Evolutionary conservation across 208 protist genomes (phyloP), one percentile per base, ranked within the genome.

Genomic region (Crithidia thermophila): DNA sequence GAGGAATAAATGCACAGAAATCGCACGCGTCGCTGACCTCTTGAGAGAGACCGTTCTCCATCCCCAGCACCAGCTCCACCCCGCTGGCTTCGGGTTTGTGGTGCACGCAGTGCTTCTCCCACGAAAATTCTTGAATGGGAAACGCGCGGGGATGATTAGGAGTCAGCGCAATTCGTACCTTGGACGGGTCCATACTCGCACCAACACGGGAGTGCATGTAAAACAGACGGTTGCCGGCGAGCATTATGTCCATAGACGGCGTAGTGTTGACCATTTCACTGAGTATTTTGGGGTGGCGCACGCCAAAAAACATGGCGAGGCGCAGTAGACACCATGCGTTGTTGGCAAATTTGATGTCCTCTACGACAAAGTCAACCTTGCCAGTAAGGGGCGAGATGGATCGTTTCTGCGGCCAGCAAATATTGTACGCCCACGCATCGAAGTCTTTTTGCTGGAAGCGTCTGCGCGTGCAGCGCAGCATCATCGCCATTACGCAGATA

Each of bases 301-400:
- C 55, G 28, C 83, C 83, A 50, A 87, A 95, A 58, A 95, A 95
- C 74, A 91, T 81, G 9, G 75, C 67, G 13, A 95, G 79, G 8
- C 90, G 58, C 18, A 95, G 60, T 0, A 95, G 64, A 25, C 77
- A 81, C 87, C 90, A 95, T 8, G 90, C 90, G 58, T 95, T 95
- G 60, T 90, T 92, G 2, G 90, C 90, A 45, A 95, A 95, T 53
- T 95, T 95, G 45, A 93, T 84, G 47, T 95, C 90, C 50, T 95
- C 90, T 9, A 88, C 90, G 0, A 75, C 72, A 14, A 93, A 65
- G 40, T 72, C 75, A 8, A 78, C 69, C 21, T 68, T 70, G 18
- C 75, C 83, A 7, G 76, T 57, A 0, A 90, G 57, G 5, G 81
- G 74, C 9, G 85, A 68, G 3, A 57, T 21, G 11, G n/a, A 0